phyloP scores from a whole-genome alignment of 129 eudicot genomes.

The Artemisia tridentata region DNA sequence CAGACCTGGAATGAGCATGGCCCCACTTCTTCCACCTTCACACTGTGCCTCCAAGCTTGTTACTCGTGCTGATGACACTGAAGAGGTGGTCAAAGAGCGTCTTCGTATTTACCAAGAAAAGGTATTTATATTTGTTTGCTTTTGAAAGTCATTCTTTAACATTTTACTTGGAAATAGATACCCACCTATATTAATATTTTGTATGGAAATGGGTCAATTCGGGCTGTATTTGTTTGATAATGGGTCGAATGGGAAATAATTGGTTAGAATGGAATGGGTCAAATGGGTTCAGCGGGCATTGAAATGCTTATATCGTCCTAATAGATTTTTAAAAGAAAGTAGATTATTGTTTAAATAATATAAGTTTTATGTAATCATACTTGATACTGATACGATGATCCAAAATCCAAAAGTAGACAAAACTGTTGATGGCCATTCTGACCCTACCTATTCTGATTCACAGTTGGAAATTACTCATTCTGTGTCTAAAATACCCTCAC shows the following conservation, averaged over 20 bases:
- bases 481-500: slow-evolving; percentile 14
- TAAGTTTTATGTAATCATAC: neutral
- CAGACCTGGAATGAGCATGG: slow-evolving; percentile 63
- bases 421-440: neutral
- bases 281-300: neutral
- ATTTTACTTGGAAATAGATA: neutral
- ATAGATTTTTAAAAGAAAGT: neutral
- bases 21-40: slow-evolving; percentile 82
- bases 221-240: neutral
- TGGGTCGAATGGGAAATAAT: neutral
- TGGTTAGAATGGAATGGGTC: neutral
- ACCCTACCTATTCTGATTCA: too few species aligned
- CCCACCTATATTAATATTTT: neutral
- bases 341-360: neutral
- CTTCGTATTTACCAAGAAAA: slow-evolving; percentile 76
- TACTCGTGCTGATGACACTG: slow-evolving; percentile 96
- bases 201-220: neutral
- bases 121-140: slow-evolving; percentile 40
- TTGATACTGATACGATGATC: neutral
- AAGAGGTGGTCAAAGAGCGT: slow-evolving; percentile 54
- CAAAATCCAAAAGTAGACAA: neutral
- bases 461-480: neutral
- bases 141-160: neutral
- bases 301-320: neutral
- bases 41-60: slow-evolving; percentile 82